Evolutionary conservation across 306 rosid genomes (phyloP), one percentile per base, ranked within the genome.

Genomic region (Myrica gale): DNA sequence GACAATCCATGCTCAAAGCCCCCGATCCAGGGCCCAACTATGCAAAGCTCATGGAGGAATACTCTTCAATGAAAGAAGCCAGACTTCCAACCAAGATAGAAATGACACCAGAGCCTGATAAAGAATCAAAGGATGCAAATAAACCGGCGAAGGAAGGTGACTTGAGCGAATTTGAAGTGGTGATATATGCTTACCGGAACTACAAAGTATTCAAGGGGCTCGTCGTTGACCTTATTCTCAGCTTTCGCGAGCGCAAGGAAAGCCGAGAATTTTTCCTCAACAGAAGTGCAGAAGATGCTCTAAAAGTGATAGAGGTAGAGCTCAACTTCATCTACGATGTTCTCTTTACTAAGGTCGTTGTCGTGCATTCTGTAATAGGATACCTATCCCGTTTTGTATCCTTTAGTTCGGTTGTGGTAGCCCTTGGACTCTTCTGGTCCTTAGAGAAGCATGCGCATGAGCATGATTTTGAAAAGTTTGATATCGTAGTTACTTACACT

Each of bases 301-400:
- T 82, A n/a, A 53, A 77, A 53, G 1, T 82, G 7, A 20, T 77
- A 12, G 82, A 73, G 68, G 65, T 39, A 15, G 82, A 82, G 82
- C 75, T 77, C 37, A 48, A 53, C 46, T 82, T 82, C 76, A 73
- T 82, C 43, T 77, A 72, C 52, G 79, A 77, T 9, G 82, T 77
- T 51, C 85, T 82, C 45, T 82, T 77, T 78, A 77, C 85, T 53
- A 82, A 82, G 77, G 75, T 42, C 15, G 68, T 45, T 11, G 81
- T 81, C 1, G 63, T 37, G 1, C 77, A 43, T 6, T 6, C 12
- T 69, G 39, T 7, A 45, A 32, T 47, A n/a, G 84, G 84, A 3
- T 76, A 62, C 74, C 0, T 53, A 0, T 70, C 71, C 9, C 77
- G 78, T 19, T 54, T 47, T 12, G 9, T 55, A 3, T 23, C 43